Evolutionary conservation across 148 eudicot species (phyloP).

Genomic region (Cornus florida): DNA sequence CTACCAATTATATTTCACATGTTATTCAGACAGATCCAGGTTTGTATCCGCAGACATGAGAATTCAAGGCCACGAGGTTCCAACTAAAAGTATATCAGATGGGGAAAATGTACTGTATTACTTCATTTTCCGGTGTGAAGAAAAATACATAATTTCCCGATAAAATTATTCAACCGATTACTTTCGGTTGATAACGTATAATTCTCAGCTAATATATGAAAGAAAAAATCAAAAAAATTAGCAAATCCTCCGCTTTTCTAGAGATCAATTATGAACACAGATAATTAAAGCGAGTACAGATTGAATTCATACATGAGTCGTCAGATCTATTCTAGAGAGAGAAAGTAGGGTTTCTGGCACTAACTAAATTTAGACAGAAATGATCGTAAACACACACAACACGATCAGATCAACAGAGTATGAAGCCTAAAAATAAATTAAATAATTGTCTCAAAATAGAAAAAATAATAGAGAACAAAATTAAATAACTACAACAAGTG

Average conservation of each 20-base stretch:
- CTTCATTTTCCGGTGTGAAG: not conserved
- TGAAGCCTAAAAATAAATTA: no score
- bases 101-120: no score
- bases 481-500: not conserved
- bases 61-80: no score
- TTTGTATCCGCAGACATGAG: not conserved
- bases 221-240: not conserved
- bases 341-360: not conserved
- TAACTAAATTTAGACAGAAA: not conserved
- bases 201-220: not conserved
- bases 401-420: not conserved
- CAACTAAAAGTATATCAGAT: no score
- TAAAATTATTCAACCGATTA: not conserved
- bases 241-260: not conserved
- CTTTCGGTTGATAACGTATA: not conserved
- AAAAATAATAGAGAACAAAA: not conserved
- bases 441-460: not conserved
- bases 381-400: no score
- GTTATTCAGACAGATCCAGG: not conserved
- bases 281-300: not conserved
- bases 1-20: not conserved
- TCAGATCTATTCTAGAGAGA: not conserved
- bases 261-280: constrained; percentile 7
- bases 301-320: not conserved
- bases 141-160: not conserved